A percentile compares a stretch with the other conserved stretches of the same genome.
These are phyloP conservation scores for Astrocystis sublimbata DNA, from an alignment of 495 filamentous ascomycete species.

Conservation along the genomic window DNA sequence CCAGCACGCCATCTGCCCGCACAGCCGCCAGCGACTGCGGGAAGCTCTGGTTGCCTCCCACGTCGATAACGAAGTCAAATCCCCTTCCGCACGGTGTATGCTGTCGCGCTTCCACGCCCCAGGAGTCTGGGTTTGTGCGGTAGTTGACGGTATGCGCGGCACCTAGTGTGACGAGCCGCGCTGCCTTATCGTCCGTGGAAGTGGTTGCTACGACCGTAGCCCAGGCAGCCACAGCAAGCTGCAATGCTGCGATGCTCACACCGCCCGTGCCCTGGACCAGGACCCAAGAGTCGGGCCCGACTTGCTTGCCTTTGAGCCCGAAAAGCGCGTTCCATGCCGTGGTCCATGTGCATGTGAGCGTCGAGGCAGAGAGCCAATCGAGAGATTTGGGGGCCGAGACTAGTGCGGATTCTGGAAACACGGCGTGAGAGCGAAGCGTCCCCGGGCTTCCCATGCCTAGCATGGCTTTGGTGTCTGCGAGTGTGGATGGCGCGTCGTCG, in stretches of 20 bases:
- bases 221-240: conserved; percentile 73
- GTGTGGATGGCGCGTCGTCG: not conserved
- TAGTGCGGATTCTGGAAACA: conserved; percentile 24
- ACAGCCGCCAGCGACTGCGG: conserved; percentile 58
- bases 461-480: conserved; percentile 12
- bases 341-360: conserved; percentile 38
- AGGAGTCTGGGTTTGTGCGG: conserved; percentile 29
- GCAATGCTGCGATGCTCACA: conserved; percentile 46
- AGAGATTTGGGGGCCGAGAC: conserved; percentile 33
- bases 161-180: conserved; percentile 60
- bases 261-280: conserved; percentile 43
- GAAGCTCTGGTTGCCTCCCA: conserved; percentile 58
- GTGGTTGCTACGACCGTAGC: conserved; percentile 72
- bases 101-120: conserved; percentile 32
- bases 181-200: conserved; percentile 58
- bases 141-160: conserved; percentile 64
- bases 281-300: conserved; percentile 32
- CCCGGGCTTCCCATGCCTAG: conserved; percentile 17
- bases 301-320: conserved; percentile 48
- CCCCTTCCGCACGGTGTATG: conserved; percentile 43
- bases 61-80: conserved; percentile 64
- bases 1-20: conserved; percentile 59
- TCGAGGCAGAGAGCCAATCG: conserved; percentile 19
- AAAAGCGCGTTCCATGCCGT: conserved; percentile 55
- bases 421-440: conserved; percentile 15